Conservation (phyloP, 2,329 filamentous ascomycete genomes). For the Talaromyces sp. region DNA sequence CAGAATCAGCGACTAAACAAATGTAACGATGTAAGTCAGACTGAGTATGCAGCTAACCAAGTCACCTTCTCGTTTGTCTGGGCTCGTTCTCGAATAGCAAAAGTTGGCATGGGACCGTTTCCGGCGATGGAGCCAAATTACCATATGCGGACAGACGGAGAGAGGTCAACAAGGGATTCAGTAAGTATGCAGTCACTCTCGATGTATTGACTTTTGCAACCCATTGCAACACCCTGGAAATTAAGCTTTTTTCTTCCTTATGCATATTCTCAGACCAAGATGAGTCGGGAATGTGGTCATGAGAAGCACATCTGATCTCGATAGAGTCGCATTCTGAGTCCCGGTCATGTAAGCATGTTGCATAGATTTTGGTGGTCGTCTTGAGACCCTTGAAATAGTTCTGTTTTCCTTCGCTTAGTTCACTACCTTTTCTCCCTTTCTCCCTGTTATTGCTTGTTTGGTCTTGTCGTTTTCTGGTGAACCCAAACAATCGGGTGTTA, state of each 20-base stretch:
- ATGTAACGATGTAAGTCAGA: background rate
- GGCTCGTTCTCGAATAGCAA: background rate
- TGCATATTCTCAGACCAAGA: conserved; percentile 2
- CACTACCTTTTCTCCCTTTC: background rate
- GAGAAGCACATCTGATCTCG: background rate
- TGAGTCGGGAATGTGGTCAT: background rate
- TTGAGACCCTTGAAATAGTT: background rate
- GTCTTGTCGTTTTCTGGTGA: background rate
- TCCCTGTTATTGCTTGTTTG: background rate
- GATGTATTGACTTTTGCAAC: background rate
- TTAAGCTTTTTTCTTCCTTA: conserved; percentile 6
- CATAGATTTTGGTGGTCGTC: conserved; percentile 1
- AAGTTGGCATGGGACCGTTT: conserved; percentile 8
- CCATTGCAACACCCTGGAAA: background rate
- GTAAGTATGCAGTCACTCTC: background rate
- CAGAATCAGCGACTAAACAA: background rate
- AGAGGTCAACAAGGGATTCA: background rate
- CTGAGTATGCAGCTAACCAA: background rate
- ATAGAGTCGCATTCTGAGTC: background rate
- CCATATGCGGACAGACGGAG: conserved; percentile 8
- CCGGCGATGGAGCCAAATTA: conserved; percentile 9
- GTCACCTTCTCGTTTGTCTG: background rate
- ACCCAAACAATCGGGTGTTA: background rate
- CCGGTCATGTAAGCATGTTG: background rate
- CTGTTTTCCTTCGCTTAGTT: background rate